Conservation (phyloP, 441 rosid species). For the Raphanus hybrid region DNA sequence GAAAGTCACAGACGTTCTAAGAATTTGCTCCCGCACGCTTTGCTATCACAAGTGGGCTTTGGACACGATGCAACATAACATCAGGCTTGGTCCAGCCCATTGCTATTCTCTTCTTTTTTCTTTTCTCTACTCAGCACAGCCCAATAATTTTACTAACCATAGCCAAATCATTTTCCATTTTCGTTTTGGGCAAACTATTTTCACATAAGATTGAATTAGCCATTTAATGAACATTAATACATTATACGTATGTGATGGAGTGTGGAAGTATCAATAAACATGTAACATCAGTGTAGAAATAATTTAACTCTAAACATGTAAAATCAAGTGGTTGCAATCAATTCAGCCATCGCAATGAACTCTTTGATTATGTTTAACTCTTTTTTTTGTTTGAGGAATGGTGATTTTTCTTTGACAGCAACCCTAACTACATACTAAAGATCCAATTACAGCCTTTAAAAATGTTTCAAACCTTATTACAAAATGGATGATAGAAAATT, state of each 20-base stretch:
- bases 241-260: not conserved
- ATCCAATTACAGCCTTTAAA: not conserved
- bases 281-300: not conserved
- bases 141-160: not conserved
- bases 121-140: not conserved
- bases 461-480: not conserved
- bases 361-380: not conserved
- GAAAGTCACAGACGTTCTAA: not conserved
- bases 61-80: not conserved
- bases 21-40: not conserved
- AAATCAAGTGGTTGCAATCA: not conserved
- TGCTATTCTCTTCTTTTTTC: not conserved
- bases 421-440: not conserved
- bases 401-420: not conserved
- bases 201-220: not conserved
- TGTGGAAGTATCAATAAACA: not conserved
- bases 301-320: not conserved
- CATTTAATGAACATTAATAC: not conserved
- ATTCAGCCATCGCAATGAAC: not conserved
- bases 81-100: not conserved
- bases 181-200: constrained; percentile 1
- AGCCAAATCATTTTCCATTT: not conserved
- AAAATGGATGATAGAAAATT: not conserved
- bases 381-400: not conserved
- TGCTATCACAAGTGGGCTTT: not conserved